Percentiles rank a stretch among this genome's conserved stretches.
Evolutionary conservation across 2,329 filamentous ascomycete genomes (phyloP).

Genomic region (Emmonsiellopsis sp.): DNA sequence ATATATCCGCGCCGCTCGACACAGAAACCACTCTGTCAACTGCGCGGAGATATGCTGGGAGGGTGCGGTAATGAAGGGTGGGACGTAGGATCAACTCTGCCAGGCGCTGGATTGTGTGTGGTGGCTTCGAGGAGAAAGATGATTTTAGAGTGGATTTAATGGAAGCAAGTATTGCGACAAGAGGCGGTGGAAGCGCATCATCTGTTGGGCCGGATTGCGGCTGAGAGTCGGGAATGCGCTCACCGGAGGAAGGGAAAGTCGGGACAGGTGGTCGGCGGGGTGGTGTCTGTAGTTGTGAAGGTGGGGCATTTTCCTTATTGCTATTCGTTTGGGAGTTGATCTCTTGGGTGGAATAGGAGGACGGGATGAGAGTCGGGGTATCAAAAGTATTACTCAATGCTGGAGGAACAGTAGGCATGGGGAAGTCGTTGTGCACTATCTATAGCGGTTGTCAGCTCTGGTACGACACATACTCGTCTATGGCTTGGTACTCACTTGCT

Average conservation of each 20-base stretch:
- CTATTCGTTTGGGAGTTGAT: constrained; percentile 22
- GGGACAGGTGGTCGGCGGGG: constrained; percentile 29
- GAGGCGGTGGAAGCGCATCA: constrained; percentile 50
- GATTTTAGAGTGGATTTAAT: constrained; percentile 51
- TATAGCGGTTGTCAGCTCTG: constrained; percentile 25
- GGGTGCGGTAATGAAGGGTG: constrained; percentile 65
- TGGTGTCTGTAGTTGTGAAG: constrained; percentile 21
- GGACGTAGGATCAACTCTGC: constrained; percentile 76
- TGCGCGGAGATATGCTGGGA: constrained; percentile 80
- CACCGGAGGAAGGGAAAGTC: constrained; percentile 26
- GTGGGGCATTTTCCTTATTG: constrained; percentile 29
- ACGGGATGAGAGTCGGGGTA: constrained; percentile 16
- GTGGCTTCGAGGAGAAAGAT: constrained; percentile 65
- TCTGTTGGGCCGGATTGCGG: constrained; percentile 36
- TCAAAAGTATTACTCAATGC: constrained; percentile 30
- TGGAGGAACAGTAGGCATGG: constrained; percentile 52
- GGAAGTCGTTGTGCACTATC: constrained; percentile 69
- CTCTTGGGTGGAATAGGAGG: constrained; percentile 16
- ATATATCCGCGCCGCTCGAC: constrained; percentile 68
- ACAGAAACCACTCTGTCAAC: constrained; percentile 86
- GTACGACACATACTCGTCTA: too few species aligned
- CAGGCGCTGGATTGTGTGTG: constrained; percentile 86
- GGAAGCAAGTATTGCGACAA: constrained; percentile 52
- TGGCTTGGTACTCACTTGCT: constrained; percentile 42
- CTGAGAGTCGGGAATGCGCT: constrained; percentile 35